Evolutionary conservation across 2,329 filamentous ascomycete genomes (phyloP).

Genomic region (Sphaerulina vaccinii): DNA sequence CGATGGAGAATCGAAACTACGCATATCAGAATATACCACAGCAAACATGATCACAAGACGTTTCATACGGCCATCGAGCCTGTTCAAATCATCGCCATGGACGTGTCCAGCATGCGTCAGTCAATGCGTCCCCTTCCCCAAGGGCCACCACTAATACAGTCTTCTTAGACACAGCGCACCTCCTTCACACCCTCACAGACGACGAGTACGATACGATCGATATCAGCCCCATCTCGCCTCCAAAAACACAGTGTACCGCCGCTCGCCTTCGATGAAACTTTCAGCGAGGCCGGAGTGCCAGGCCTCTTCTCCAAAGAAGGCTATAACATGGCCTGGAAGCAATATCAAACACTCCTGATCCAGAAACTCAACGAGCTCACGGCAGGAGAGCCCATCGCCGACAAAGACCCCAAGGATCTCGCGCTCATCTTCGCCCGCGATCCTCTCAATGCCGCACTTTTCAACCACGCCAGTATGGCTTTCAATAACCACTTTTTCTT

Average conservation of each 20-base stretch:
- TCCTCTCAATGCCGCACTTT: constrained; percentile 71
- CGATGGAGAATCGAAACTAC: neutral
- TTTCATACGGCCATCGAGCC: constrained; percentile 28
- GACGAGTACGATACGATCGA: constrained; percentile 20
- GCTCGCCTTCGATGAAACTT: constrained; percentile 47
- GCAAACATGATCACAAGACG: constrained; percentile 35
- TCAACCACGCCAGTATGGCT: constrained; percentile 96
- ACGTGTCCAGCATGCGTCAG: constrained; percentile 35
- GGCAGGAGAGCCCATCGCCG: constrained; percentile 66
- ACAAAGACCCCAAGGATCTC: constrained; percentile 64
- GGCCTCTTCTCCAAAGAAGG: constrained; percentile 67
- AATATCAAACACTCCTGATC: constrained; percentile 74
- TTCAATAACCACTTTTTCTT: constrained; percentile 91
- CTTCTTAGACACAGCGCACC: constrained; percentile 15
- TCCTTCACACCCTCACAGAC: constrained; percentile 26
- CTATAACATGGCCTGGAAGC: constrained; percentile 74
- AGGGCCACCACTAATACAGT: constrained; percentile 4
- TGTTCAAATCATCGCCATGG: constrained; percentile 29
- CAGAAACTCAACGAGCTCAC: constrained; percentile 73
- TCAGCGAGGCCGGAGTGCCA: constrained; percentile 59
- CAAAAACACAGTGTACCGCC: constrained; percentile 47
- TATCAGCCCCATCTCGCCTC: constrained; percentile 3
- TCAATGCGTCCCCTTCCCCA: neutral
- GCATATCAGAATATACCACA: neutral
- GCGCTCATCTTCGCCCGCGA: constrained; percentile 75